Percentiles rank a stretch among this genome's conserved stretches.
phyloP scores from a whole-genome alignment of 768 basidiomycete species.

The Rhizopogon roseolus region DNA sequence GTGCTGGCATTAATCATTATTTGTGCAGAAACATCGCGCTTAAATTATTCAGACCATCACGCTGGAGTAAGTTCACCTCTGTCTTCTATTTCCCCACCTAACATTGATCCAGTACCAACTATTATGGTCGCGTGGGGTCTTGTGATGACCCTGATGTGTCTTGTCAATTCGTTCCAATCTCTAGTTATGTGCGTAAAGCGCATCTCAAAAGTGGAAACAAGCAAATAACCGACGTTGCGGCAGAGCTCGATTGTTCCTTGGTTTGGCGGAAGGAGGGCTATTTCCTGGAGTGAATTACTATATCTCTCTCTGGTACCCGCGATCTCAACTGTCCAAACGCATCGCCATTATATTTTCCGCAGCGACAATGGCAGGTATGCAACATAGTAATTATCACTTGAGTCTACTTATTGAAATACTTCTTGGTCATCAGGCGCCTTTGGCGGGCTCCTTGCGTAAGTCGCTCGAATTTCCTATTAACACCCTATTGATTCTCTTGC shows the following conservation, averaged over 20 bases:
- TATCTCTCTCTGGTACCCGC: conserved; percentile 57
- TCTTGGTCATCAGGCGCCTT: conserved; percentile 28
- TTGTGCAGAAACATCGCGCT: conserved; percentile 31
- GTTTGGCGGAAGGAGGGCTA: conserved; percentile 44
- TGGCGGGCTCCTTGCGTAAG: conserved; percentile 46
- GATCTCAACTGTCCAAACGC: conserved; percentile 52
- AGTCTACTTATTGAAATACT: neutral
- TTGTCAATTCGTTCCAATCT: conserved; percentile 27
- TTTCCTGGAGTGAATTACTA: conserved; percentile 38
- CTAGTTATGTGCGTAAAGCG: conserved; percentile 24
- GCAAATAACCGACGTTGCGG: neutral
- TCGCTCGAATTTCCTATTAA: neutral
- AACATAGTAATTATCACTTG: neutral
- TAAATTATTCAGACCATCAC: conserved; percentile 29
- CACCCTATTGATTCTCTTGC: neutral
- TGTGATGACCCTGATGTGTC: conserved; percentile 34
- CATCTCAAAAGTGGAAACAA: neutral
- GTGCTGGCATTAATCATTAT: conserved; percentile 2
- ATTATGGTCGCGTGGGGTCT: conserved; percentile 38
- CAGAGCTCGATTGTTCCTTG: conserved; percentile 40
- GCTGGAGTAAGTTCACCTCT: conserved; percentile 25
- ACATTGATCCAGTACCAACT: conserved; percentile 27
- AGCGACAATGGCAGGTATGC: conserved; percentile 45
- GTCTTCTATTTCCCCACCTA: conserved; percentile 3
- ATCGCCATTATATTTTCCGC: conserved; percentile 63